These are phyloP conservation scores for Collybia sordida DNA, from an alignment of 768 basidiomycete genomes.

Conservation along the genomic window DNA sequence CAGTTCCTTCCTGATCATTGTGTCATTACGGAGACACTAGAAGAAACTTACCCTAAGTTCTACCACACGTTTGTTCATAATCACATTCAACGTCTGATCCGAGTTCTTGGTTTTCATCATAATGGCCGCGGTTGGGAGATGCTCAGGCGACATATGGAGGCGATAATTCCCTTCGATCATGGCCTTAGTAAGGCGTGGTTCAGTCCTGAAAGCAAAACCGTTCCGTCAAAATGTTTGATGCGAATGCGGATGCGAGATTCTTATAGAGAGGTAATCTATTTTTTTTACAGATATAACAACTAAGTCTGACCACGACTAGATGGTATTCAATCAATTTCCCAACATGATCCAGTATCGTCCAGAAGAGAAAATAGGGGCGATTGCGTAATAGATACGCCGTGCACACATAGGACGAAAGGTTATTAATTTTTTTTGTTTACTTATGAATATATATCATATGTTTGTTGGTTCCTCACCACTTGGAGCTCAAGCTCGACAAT, in stretches of 20 bases:
- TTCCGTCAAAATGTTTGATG: slow-evolving; percentile 57
- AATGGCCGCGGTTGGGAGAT: slow-evolving; percentile 53
- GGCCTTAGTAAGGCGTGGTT: slow-evolving; percentile 49
- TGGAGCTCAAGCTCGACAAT: too few species aligned
- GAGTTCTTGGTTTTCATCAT: slow-evolving; percentile 50
- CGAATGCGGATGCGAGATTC: slow-evolving; percentile 57
- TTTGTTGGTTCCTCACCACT: too few species aligned
- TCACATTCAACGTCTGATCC: slow-evolving; percentile 56
- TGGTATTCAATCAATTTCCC: slow-evolving; percentile 50
- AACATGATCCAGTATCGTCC: slow-evolving; percentile 54
- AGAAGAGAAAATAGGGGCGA: slow-evolving; percentile 1
- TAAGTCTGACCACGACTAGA: slow-evolving; percentile 26
- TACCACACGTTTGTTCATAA: slow-evolving; percentile 63
- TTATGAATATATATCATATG: background rate
- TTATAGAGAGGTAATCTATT: slow-evolving; percentile 50
- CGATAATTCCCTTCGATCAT: slow-evolving; percentile 44
- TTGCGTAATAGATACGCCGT: background rate
- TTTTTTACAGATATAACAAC: background rate
- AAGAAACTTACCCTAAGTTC: slow-evolving; percentile 55
- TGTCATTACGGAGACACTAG: slow-evolving; percentile 43
- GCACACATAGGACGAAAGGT: too few species aligned
- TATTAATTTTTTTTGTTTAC: background rate
- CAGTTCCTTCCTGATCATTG: slow-evolving; percentile 54
- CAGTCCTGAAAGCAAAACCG: slow-evolving; percentile 32
- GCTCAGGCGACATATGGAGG: slow-evolving; percentile 43